Evolutionary conservation across 441 rosid genomes (phyloP).

Genomic region (Bocquillonia castaneifolia): DNA sequence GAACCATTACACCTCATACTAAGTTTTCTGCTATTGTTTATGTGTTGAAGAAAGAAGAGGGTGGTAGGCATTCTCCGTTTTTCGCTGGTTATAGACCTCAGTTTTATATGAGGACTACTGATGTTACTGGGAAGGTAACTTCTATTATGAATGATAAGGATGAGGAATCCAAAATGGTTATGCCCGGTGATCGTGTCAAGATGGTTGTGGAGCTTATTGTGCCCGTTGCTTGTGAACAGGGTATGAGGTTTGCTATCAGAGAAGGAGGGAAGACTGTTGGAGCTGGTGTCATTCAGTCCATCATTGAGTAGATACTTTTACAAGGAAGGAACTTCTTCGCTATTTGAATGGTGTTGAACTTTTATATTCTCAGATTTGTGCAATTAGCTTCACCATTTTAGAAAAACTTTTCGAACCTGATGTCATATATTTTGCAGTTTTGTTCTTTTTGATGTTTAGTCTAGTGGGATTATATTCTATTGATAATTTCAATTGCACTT

Average conservation of each 20-base stretch:
- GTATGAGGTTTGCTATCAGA: slow-evolving; percentile 97
- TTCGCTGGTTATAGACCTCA: slow-evolving; percentile 89
- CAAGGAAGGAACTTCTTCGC: slow-evolving; percentile 11
- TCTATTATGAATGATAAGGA: slow-evolving; percentile 82
- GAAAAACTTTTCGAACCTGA: slow-evolving; percentile 25
- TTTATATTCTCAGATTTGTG: slow-evolving; percentile 34
- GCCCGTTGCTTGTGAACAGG: slow-evolving; percentile 96
- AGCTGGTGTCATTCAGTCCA: slow-evolving; percentile 87
- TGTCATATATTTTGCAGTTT: slow-evolving; percentile 41
- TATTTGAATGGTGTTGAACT: slow-evolving; percentile 35
- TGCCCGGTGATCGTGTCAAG: slow-evolving; percentile 96
- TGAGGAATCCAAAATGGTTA: slow-evolving; percentile 96
- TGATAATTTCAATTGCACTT: slow-evolving; percentile 23
- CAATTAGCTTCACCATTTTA: slow-evolving; percentile 35
- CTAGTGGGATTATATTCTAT: slow-evolving; percentile 31
- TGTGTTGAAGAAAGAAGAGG: slow-evolving; percentile 93
- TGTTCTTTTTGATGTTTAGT: slow-evolving; percentile 29
- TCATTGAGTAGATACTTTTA: slow-evolving; percentile 45
- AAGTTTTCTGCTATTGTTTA: slow-evolving; percentile 69
- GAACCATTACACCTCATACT: slow-evolving; percentile 69
- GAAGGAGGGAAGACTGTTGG: slow-evolving; percentile 99
- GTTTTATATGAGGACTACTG: slow-evolving; percentile 94
- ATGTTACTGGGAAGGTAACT: slow-evolving; percentile 76
- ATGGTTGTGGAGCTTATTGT: slow-evolving; percentile 86
- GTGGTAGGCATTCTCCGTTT: slow-evolving; percentile 82